phyloP scores from a whole-genome alignment of 257 asterid species.

The Ajuga chamaepitys region DNA sequence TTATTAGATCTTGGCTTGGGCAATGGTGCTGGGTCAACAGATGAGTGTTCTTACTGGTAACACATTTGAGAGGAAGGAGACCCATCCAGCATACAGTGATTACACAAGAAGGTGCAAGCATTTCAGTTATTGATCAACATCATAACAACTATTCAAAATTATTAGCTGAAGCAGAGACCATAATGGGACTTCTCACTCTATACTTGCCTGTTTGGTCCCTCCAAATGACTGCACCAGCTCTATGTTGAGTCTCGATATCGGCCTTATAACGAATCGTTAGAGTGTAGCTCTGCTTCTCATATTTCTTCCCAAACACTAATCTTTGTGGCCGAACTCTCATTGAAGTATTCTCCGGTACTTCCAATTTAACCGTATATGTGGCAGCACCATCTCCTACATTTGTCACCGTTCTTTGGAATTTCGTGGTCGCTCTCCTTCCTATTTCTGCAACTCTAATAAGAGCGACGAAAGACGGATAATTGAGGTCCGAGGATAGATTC shows the following conservation, averaged over 20 bases:
- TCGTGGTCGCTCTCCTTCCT: conserved; percentile 1
- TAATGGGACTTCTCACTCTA: conserved; percentile 32
- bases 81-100: too few species aligned
- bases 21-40: too few species aligned
- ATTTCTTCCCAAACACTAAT: conserved; percentile 20
- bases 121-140: too few species aligned
- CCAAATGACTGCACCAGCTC: conserved; percentile 29
- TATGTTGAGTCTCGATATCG: background rate
- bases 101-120: background rate
- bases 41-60: too few species aligned
- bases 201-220: conserved; percentile 24
- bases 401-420: conserved; percentile 24
- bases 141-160: background rate
- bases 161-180: conserved; percentile 19
- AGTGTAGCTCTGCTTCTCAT: conserved; percentile 27
- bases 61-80: too few species aligned
- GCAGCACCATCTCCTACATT: conserved; percentile 29
- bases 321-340: conserved; percentile 15
- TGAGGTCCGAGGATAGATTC: conserved; percentile 29
- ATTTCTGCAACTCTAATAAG: background rate
- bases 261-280: conserved; percentile 19
- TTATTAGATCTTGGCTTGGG: too few species aligned
- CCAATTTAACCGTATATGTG: conserved; percentile 14
- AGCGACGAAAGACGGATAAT: conserved; percentile 33
- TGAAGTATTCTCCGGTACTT: conserved; percentile 12